Evolutionary conservation across 495 filamentous ascomycete species (phyloP).

Genomic region (Cudoniella acicularis): DNA sequence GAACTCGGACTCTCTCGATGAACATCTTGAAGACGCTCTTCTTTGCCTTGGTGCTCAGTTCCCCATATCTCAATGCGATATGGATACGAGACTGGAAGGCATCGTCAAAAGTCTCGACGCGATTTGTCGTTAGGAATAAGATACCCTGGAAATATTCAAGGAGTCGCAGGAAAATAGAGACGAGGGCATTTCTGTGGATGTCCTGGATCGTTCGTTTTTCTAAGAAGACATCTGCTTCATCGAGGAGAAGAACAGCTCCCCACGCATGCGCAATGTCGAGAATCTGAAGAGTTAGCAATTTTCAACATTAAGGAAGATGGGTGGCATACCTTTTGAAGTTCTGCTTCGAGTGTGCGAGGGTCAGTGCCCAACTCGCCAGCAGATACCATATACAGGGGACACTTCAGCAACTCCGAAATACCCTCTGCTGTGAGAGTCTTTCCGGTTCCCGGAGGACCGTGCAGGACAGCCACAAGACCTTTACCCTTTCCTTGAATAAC

Average conservation of each 20-base stretch:
- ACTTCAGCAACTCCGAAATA: slow-evolving; percentile 77
- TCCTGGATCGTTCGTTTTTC: slow-evolving; percentile 69
- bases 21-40: slow-evolving; percentile 87
- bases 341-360: slow-evolving; percentile 68
- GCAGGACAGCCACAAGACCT: slow-evolving; percentile 70
- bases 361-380: slow-evolving; percentile 82
- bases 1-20: slow-evolving; percentile 60
- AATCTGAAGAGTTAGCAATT: slow-evolving; percentile 40
- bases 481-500: slow-evolving; percentile 77
- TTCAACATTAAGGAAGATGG: background rate
- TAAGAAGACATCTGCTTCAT: slow-evolving; percentile 78
- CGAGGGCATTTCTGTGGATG: slow-evolving; percentile 72
- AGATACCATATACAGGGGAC: slow-evolving; percentile 81
- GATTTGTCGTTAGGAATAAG: slow-evolving; percentile 78
- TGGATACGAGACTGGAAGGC: slow-evolving; percentile 59
- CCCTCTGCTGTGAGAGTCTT: slow-evolving; percentile 89
- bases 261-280: slow-evolving; percentile 84
- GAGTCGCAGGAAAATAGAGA: slow-evolving; percentile 68
- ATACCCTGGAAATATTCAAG: slow-evolving; percentile 69
- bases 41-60: slow-evolving; percentile 70
- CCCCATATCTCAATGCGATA: slow-evolving; percentile 74
- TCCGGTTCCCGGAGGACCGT: slow-evolving; percentile 81
- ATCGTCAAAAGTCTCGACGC: slow-evolving; percentile 66
- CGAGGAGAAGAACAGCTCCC: slow-evolving; percentile 75
- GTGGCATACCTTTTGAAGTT: slow-evolving; percentile 55